Percentiles rank a stretch among this genome's conserved stretches.
These are phyloP conservation scores for Trypanosomatidae sp. DNA, from an alignment of 208 protist genomes.

Conservation along the genomic window DNA sequence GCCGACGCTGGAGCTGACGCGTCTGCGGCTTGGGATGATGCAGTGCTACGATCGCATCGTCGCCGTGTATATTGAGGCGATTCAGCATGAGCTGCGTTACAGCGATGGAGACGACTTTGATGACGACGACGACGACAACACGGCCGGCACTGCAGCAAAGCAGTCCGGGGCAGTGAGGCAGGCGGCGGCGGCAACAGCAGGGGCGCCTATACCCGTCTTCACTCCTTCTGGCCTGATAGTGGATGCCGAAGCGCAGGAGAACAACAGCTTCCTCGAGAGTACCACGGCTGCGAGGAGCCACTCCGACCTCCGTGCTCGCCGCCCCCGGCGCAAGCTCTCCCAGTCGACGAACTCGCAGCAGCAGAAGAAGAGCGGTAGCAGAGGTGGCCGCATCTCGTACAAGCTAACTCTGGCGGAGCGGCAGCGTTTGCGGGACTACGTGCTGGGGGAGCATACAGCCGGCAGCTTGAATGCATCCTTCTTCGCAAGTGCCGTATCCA, in stretches of 20 bases:
- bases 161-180: background rate
- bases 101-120: constrained; percentile 8
- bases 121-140: background rate
- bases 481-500: background rate
- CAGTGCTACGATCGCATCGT: constrained; percentile 62
- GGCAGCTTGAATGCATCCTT: constrained; percentile 6
- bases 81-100: constrained; percentile 59
- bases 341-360: background rate
- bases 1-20: constrained; percentile 69
- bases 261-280: background rate
- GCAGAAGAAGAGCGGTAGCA: constrained; percentile 1
- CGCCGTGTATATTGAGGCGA: constrained; percentile 67
- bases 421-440: constrained; percentile 26
- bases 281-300: background rate
- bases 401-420: constrained; percentile 25
- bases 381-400: constrained; percentile 20
- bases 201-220: background rate
- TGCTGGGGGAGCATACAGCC: constrained; percentile 10
- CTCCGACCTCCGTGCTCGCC: background rate
- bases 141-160: background rate
- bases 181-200: background rate
- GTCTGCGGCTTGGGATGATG: constrained; percentile 69
- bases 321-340: background rate
- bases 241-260: constrained; percentile 1
- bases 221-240: constrained; percentile 7